phyloP scores from a whole-genome alignment of 2,329 filamentous ascomycete genomes.

The Pseudogymnoascus sp. region DNA sequence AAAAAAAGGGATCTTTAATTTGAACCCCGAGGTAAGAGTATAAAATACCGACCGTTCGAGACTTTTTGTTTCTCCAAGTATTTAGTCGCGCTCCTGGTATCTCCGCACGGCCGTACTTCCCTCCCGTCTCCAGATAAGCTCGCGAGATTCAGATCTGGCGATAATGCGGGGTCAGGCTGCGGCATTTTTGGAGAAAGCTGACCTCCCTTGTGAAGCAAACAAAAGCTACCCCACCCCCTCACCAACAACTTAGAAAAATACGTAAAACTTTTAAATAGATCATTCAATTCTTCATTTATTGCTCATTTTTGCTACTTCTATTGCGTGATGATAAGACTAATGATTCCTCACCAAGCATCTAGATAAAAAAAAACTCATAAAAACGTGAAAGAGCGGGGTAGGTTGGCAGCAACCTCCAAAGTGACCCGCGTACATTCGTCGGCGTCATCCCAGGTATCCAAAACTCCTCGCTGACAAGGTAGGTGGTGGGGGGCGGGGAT shows the following conservation, averaged over 20 bases:
- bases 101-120: neutral
- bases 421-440: neutral
- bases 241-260: neutral
- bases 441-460: neutral
- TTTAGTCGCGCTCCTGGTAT: neutral
- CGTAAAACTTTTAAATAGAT: neutral
- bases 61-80: neutral
- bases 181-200: neutral
- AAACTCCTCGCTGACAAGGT: conserved; percentile 1
- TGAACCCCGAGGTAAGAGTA: neutral
- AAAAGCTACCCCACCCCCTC: neutral
- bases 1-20: neutral
- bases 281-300: neutral
- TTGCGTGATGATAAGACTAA: neutral
- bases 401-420: neutral
- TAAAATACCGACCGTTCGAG: neutral
- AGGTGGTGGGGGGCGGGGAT: neutral
- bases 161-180: conserved; percentile 3
- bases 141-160: conserved; percentile 1
- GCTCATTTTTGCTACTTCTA: neutral
- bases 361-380: neutral
- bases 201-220: neutral
- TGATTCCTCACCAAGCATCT: neutral
- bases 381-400: neutral
- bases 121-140: neutral